Evolutionary conservation across 2,329 filamentous ascomycete genomes (phyloP), one percentile per base, ranked within the genome.

Genomic region (Drechslera avenae): DNA sequence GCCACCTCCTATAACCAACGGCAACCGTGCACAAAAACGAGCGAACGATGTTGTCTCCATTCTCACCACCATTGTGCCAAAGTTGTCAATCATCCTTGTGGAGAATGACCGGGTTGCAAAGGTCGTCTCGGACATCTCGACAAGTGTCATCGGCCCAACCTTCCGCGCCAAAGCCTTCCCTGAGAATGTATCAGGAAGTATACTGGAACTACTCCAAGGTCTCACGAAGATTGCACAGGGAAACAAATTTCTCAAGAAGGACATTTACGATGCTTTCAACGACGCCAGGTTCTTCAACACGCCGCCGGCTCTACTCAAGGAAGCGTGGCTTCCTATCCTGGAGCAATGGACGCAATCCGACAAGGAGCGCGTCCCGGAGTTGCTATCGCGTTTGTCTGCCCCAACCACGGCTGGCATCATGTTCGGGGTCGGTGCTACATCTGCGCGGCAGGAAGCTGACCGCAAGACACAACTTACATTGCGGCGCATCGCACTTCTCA

Each of bases 341-440:
- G 86, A 85, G 32, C 91, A 96, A 69, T 96, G 92, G 89, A 83
- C 86, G 3, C 76, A 92, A 12, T 84, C 84, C 13, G 94, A 99
- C 72, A 97, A 96, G 74, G 92, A 97, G 47, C 86, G 89, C 39
- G 83, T 99, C 75, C 79, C 86, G 0, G 94, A 99, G 55, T 78
- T 97, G 3, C 75, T 97, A 7, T 80, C 83, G 31, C 87, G 91
- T 16, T 83, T 99, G 55, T 86, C 86, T 5, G 84, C 92, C 3
- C 94, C 94, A 5, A 91, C 92, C 1, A 93, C 92, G 12, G 94
- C 95, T 0, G 94, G 94, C 7, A 95, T 99, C 62, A 93, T 99
- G 70, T 99, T 99, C 67, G 94, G 94, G n/a, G 94, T 99, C 0
- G 95, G 95, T 9, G 94, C 94, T 5, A 91, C 90, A 17, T 95